These are phyloP conservation scores for Triticum turgidum DNA, from an alignment of 176 grass and related monocot species.

Conservation along the genomic window DNA sequence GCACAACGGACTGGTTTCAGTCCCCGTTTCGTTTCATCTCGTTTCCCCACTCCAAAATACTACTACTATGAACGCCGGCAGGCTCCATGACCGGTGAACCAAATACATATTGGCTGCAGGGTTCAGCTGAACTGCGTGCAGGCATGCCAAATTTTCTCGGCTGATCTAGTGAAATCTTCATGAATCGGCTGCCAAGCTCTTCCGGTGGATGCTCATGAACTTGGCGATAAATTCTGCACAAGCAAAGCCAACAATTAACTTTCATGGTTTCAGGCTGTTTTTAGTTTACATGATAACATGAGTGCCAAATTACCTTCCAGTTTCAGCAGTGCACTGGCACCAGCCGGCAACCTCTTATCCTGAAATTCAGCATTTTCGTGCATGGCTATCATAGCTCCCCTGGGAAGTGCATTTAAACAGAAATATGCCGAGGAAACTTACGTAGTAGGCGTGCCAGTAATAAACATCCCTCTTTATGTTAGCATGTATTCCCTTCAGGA, in stretches of 20 bases:
- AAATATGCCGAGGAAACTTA: slow-evolving; percentile 33
- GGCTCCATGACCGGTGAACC: neutral
- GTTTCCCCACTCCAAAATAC: neutral
- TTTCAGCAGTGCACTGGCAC: slow-evolving; percentile 68
- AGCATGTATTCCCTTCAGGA: slow-evolving; percentile 56
- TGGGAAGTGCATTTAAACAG: neutral
- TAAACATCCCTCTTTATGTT: slow-evolving; percentile 55
- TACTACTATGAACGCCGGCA: neutral
- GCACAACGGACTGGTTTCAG: neutral
- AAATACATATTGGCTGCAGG: neutral
- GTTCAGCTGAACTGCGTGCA: neutral
- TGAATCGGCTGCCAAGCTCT: slow-evolving; percentile 34
- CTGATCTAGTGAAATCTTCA: neutral
- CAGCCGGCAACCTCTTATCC: slow-evolving; percentile 64
- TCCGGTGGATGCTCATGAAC: slow-evolving; percentile 70
- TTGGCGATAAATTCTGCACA: slow-evolving; percentile 64
- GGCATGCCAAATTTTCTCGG: neutral
- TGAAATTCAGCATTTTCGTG: slow-evolving; percentile 25
- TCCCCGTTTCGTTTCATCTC: neutral
- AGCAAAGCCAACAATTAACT: neutral
- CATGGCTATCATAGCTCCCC: slow-evolving; percentile 8
- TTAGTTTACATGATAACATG: neutral
- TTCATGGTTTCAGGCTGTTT: neutral
- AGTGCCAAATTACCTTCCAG: slow-evolving; percentile 45
- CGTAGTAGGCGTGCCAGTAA: slow-evolving; percentile 74